These are phyloP conservation scores for Talaromyces wortmannii DNA, from an alignment of 495 filamentous ascomycete species.

Conservation along the genomic window DNA sequence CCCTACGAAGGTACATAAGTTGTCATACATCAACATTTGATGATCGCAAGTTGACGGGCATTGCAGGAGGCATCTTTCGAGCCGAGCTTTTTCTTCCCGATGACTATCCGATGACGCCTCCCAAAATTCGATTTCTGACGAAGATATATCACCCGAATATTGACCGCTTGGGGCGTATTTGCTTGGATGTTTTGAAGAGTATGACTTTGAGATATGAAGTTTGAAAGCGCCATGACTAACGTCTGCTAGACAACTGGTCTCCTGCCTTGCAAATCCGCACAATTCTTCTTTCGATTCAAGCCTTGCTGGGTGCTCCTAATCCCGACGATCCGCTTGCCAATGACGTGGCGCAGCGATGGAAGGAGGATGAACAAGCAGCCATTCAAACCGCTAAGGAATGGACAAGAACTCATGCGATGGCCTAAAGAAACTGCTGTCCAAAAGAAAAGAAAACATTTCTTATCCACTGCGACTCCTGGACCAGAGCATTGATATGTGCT, in stretches of 20 bases:
- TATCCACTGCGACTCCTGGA: too few relatives aligned
- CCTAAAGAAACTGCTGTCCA: slow-evolving; percentile 14
- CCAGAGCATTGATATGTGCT: too few relatives aligned
- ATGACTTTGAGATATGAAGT: slow-evolving; percentile 13
- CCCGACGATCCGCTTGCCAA: slow-evolving; percentile 95
- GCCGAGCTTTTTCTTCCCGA: slow-evolving; percentile 98
- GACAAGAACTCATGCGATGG: slow-evolving; percentile 74
- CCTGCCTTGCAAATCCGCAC: slow-evolving; percentile 97
- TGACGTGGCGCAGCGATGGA: slow-evolving; percentile 97
- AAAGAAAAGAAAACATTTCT: too few relatives aligned
- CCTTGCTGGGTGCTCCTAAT: slow-evolving; percentile 91
- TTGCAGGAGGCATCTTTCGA: slow-evolving; percentile 84
- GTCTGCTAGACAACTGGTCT: slow-evolving; percentile 84
- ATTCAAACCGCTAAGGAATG: slow-evolving; percentile 86
- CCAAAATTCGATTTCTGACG: slow-evolving; percentile 96
- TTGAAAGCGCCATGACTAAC: slow-evolving; percentile 5
- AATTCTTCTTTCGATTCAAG: slow-evolving; percentile 95
- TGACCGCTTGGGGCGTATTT: slow-evolving; percentile 94
- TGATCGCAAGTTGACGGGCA: background rate
- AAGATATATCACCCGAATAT: slow-evolving; percentile 99
- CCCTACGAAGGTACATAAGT: slow-evolving; percentile 73
- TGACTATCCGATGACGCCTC: slow-evolving; percentile 98
- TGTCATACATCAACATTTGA: background rate
- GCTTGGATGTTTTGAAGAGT: slow-evolving; percentile 97
- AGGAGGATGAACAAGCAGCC: slow-evolving; percentile 85